Evolutionary conservation across 306 rosid species (phyloP).

Genomic region (Pterocarpus santalinus): DNA sequence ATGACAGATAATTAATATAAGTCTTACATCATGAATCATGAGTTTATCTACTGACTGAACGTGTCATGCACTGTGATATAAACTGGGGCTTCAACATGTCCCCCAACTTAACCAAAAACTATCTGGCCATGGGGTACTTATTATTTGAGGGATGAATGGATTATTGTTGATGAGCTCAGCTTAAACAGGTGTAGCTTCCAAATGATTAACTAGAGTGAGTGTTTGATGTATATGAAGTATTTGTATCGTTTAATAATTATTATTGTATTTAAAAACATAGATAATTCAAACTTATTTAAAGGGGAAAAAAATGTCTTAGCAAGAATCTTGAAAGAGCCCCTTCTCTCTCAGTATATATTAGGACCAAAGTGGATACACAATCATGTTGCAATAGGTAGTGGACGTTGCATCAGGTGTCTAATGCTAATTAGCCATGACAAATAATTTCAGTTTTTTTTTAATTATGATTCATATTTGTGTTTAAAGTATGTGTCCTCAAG

Average conservation of each 20-base stretch:
- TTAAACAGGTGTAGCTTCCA: conserved; percentile 34
- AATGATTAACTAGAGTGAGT: not conserved
- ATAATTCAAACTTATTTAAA: not conserved
- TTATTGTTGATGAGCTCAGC: conserved; percentile 36
- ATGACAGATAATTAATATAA: no score
- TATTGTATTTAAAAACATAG: not conserved
- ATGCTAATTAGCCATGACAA: conserved; percentile 39
- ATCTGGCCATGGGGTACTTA: not conserved
- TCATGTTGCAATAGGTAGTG: conserved; percentile 55
- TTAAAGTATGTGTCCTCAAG: not conserved
- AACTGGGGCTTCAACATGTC: conserved; percentile 34
- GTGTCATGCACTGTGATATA: conserved; percentile 27
- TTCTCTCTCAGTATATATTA: not conserved
- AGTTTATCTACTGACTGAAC: not conserved
- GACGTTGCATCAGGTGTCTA: conserved; percentile 43
- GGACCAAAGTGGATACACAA: conserved; percentile 47
- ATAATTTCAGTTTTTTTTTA: not conserved
- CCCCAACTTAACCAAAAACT: conserved; percentile 38
- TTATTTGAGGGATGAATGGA: conserved; percentile 28
- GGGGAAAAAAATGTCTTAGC: no score
- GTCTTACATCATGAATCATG: not conserved
- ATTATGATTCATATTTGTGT: not conserved
- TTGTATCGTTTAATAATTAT: not conserved
- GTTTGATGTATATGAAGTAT: not conserved
- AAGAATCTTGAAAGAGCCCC: conserved; percentile 6